Percentiles rank a stretch among this genome's conserved stretches.
Evolutionary conservation across 495 filamentous ascomycete genomes (phyloP).

Genomic region (Schizothecium vesticola): DNA sequence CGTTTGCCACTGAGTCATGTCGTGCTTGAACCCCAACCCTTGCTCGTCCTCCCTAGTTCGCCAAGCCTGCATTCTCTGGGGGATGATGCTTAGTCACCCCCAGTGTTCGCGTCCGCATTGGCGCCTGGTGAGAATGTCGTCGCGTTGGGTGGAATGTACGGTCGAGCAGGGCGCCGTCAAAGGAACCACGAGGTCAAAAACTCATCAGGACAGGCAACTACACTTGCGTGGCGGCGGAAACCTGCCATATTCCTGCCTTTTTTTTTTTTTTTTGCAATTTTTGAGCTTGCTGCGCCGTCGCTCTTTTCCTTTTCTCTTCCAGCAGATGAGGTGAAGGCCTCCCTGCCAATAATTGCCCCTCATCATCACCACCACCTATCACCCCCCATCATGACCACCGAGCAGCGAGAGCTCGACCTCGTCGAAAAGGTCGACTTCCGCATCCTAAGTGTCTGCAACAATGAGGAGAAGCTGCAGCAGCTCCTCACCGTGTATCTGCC

Average conservation of each 20-base stretch:
- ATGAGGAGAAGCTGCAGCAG: conserved; percentile 73
- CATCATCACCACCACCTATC: background rate
- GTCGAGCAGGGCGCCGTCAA: background rate
- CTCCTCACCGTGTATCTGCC: conserved; percentile 74
- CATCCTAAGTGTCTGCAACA: conserved; percentile 72
- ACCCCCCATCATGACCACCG: conserved; percentile 28
- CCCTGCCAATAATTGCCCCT: background rate
- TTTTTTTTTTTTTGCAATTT: background rate
- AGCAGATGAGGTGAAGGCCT: background rate
- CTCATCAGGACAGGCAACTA: background rate
- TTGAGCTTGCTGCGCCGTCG: background rate
- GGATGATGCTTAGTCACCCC: background rate
- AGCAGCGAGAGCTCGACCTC: conserved; percentile 74
- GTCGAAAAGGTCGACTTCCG: conserved; percentile 86
- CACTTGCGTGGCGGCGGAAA: background rate
- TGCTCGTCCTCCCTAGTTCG: background rate
- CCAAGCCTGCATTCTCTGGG: background rate
- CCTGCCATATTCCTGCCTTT: background rate
- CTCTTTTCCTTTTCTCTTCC: background rate
- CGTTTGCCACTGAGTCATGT: background rate
- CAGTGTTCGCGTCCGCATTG: background rate
- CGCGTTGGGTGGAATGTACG: background rate
- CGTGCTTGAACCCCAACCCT: background rate
- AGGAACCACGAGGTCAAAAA: background rate
- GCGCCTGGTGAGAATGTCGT: background rate